A percentile compares a stretch with the other conserved stretches of the same genome.
Evolutionary conservation across 257 asterid genomes (phyloP).

Genomic region (Jaltomata sinuosa): DNA sequence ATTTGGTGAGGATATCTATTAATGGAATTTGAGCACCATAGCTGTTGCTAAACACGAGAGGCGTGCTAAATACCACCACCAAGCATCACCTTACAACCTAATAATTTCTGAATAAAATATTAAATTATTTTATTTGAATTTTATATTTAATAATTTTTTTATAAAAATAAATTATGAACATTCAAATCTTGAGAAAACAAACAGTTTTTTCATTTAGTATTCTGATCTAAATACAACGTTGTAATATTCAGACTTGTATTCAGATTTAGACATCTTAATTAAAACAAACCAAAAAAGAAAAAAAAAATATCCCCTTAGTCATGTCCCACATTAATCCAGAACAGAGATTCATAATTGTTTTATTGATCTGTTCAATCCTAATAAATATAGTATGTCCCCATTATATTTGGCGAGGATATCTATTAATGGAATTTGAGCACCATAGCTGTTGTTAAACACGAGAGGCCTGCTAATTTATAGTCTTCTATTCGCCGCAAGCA

Average conservation of each 20-base stretch:
- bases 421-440: neutral
- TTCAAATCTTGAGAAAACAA: neutral
- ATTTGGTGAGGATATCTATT: too few species aligned
- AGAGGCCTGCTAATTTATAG: neutral
- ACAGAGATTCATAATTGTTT: neutral
- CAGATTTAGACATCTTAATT: neutral
- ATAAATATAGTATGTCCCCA: neutral
- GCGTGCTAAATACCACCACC: neutral
- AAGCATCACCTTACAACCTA: neutral
- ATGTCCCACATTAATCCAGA: neutral
- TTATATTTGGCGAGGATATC: neutral
- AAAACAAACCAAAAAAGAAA: neutral
- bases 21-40: too few species aligned
- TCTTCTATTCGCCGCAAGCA: neutral
- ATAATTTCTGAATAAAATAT: neutral
- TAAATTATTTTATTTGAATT: neutral
- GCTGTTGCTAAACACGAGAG: too few species aligned
- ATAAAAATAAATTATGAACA: neutral
- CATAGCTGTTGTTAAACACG: neutral
- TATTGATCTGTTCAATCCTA: neutral
- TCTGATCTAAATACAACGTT: neutral
- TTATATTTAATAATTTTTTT: neutral
- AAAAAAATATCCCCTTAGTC: neutral
- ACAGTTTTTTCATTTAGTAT: neutral
- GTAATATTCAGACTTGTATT: too few species aligned